Evolutionary conservation across 805 yeast species (phyloP), one percentile per base, ranked within the genome.

Genomic region (Metschnikowia bowlesiae): DNA sequence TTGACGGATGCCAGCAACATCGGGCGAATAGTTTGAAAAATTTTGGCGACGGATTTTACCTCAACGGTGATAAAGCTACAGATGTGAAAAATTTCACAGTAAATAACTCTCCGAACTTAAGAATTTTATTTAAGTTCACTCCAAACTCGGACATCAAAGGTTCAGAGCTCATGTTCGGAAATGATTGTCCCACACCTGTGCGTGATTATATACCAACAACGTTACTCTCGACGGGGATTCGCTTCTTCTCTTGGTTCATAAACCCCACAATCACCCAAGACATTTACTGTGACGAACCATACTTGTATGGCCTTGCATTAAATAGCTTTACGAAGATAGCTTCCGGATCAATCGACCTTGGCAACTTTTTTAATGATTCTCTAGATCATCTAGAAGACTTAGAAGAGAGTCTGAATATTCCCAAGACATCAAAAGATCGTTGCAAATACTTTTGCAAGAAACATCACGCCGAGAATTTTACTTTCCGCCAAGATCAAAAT

Each of bases 221-320:
- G 1, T 53, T 73, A 29, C 57, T 74, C 39, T 55, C 73, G 1
- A 69, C 77, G 0, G 89, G 87, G 0, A 68, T 81, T 55, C 73
- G 74, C 51, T 65, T 83, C 33, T 84, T 83, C 69, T 76, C 76
- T 42, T 70, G 77, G 71, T 71, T 75, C 53, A 77, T 85, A 42
- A 86, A 82, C 61, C 83, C 84, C n/a, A 79, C 85, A 22, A 80
- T 83, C 8, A 78, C 74, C 32, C 87, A 85, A 4, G 89, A 85
- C 57, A 64, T 81, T 3, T 81, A 81, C 58, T 68, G 69, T 33
- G 87, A 83, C 40, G 71, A 74, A 56, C 90, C 90, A 1, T 84
- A 68, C 59, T 62, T 85, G 11, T 84, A 83, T 55, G 88, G 89
- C 0, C 74, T 78, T 39, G 84, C 81, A 0, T 64, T 83, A 52